Base-by-base conservation (phyloP, 164 flowering plant genomes). In the Cinnamomum chago region DNA sequence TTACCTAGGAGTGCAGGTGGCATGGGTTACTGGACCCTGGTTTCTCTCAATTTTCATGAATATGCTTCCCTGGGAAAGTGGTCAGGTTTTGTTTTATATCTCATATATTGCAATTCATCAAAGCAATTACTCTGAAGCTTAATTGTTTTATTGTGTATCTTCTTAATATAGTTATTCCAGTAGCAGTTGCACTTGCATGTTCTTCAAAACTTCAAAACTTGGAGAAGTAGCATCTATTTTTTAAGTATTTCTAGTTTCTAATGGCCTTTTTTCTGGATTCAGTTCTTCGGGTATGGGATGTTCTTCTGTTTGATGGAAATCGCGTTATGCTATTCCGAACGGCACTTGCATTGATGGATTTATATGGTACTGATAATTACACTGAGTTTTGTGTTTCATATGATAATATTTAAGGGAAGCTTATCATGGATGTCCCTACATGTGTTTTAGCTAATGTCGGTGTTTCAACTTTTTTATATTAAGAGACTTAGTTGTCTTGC, bases 231-330 rank as follows among this genome's bases (percentile, higher is more conserved):
- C 25, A 64, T 51, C 17, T 17, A 55, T 55, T 11, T 40, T 40
- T 40, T n/a, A n/a, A 23, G 65, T 22, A 27, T 55, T 20, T 55
- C 5, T 14, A 55, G n/a, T 18, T 55, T 55, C n/a, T 14, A 20
- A 55, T 55, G 60, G 60, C 17, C n/a, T 55, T 55, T 55, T 55
- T 55, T 55, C n/a, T 47, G 62, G 80, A 65, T 55, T 55, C 95
- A 95, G 99, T 95, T 88, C 97, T 95, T 68, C 88, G 99, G 76
- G 90, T 95, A 50, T 95, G 99, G 99, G 99, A 95, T 78, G 98
- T 95, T 76, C 97, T 95, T 75, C 88, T 95, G 67, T 95, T 90
- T 81, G 93, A 95, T 84, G 98, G 99, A 72, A 91, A 89, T 77
- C 97, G 98, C 66, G 97, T 92, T 24, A 89, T 95, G 99, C 89